Conservation (phyloP, 495 filamentous ascomycete genomes). For the Penicillium lagena region DNA sequence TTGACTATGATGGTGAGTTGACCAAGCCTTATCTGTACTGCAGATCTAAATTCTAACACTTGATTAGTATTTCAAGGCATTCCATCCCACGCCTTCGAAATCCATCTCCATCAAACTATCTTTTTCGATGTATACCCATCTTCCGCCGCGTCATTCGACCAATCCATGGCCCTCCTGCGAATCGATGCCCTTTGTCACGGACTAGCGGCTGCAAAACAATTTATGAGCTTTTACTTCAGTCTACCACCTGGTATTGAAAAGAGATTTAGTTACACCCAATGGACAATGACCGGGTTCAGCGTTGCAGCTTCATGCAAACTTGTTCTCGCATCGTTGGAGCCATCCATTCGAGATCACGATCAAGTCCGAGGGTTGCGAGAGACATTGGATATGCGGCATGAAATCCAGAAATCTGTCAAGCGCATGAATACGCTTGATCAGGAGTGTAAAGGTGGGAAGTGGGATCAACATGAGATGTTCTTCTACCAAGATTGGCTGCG, state of each 20-base stretch:
- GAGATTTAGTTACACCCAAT: constrained; percentile 5
- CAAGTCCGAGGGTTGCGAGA: constrained; percentile 2
- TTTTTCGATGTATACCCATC: constrained; percentile 6
- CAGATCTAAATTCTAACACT: not conserved
- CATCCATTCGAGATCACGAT: constrained; percentile 6
- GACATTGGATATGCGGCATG: constrained; percentile 1
- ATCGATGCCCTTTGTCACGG: constrained; percentile 9
- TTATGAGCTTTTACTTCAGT: constrained; percentile 4
- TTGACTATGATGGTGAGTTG: constrained; percentile 3
- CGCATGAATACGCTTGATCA: constrained; percentile 4
- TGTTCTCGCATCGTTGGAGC: constrained; percentile 8
- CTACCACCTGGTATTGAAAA: constrained; percentile 2
- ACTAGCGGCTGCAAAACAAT: constrained; percentile 8
- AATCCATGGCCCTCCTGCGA: not conserved
- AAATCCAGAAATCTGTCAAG: not conserved
- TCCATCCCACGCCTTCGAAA: constrained; percentile 6
- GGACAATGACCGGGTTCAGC: constrained; percentile 5
- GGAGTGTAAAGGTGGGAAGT: constrained; percentile 6
- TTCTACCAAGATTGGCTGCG: constrained; percentile 7
- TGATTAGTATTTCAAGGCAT: constrained; percentile 3
- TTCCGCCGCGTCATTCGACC: not conserved
- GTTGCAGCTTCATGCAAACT: constrained; percentile 12
- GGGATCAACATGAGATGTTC: constrained; percentile 5
- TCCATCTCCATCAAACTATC: constrained; percentile 10
- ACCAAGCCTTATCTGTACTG: not conserved